These are phyloP conservation scores for Selenicereus undatus DNA, from an alignment of 148 eudicot species.

Conservation along the genomic window DNA sequence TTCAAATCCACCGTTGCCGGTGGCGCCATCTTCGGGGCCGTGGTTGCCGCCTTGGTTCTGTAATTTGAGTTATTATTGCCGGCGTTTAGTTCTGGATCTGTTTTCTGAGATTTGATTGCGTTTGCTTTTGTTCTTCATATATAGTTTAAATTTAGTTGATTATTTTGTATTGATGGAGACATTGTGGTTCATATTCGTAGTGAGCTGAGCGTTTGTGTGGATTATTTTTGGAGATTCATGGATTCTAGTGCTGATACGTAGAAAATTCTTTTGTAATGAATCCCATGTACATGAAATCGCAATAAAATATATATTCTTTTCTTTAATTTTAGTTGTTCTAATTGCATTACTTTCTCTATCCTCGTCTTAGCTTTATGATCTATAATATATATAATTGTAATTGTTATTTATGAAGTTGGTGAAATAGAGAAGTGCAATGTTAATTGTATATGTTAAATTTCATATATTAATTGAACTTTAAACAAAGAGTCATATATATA, in stretches of 20 bases:
- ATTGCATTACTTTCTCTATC: too few species aligned
- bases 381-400: too few species aligned
- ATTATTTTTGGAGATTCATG: slow-evolving; percentile 1
- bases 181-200: not conserved
- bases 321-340: not conserved
- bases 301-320: not conserved
- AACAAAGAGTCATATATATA: too few species aligned
- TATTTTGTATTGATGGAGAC: not conserved
- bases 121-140: not conserved
- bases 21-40: slow-evolving; percentile 26
- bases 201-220: not conserved
- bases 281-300: slow-evolving; percentile 1
- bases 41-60: slow-evolving; percentile 28
- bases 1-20: slow-evolving; percentile 21
- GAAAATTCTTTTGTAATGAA: not conserved
- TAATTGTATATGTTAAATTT: too few species aligned
- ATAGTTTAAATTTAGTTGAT: not conserved
- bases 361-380: too few species aligned
- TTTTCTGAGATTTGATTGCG: not conserved
- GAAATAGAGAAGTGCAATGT: too few species aligned
- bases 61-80: slow-evolving; percentile 5
- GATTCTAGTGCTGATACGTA: not conserved
- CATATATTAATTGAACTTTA: too few species aligned
- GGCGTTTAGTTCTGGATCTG: not conserved
- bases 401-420: too few species aligned